Percentiles rank a stretch among this genome's conserved stretches.
Conservation (phyloP, 1,284 basidiomycete species). For the Phylloboletellus chloephorus region DNA sequence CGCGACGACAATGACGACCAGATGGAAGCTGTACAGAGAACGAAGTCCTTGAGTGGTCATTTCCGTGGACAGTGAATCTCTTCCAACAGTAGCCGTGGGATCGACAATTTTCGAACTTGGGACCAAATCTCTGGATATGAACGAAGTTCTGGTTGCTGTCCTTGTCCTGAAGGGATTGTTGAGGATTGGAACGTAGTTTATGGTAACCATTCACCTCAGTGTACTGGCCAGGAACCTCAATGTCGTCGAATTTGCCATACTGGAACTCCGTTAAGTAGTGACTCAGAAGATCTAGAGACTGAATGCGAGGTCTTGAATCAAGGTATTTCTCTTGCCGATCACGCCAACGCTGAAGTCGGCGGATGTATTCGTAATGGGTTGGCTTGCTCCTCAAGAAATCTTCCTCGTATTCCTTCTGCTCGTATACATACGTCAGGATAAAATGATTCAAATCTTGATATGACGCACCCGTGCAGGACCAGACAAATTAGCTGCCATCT, state of each 20-base stretch:
- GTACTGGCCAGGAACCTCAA: slow-evolving; percentile 98
- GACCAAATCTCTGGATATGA: slow-evolving; percentile 86
- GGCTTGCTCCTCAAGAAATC: slow-evolving; percentile 86
- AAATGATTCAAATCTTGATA: background rate
- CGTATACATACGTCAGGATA: slow-evolving; percentile 5
- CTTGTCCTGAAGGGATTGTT: slow-evolving; percentile 60
- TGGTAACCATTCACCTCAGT: slow-evolving; percentile 61
- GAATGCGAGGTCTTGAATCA: slow-evolving; percentile 77
- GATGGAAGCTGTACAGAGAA: slow-evolving; percentile 93
- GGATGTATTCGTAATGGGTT: slow-evolving; percentile 84
- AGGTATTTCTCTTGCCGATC: slow-evolving; percentile 86
- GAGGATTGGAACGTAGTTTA: slow-evolving; percentile 1
- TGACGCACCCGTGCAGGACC: slow-evolving; percentile 58
- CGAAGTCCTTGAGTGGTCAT: slow-evolving; percentile 82
- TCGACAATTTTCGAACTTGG: slow-evolving; percentile 87
- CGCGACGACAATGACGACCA: slow-evolving; percentile 82
- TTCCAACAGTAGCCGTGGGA: slow-evolving; percentile 85
- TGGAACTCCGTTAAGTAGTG: slow-evolving; percentile 98
- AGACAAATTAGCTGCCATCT: slow-evolving; percentile 69
- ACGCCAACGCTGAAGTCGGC: slow-evolving; percentile 87
- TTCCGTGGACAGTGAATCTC: slow-evolving; percentile 88
- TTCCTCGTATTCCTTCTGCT: slow-evolving; percentile 83
- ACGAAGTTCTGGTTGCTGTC: slow-evolving; percentile 93
- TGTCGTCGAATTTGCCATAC: slow-evolving; percentile 96
- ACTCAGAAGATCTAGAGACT: slow-evolving; percentile 86